phyloP scores from a whole-genome alignment of 345 rosid genomes.

The Rhizophora apiculata region DNA sequence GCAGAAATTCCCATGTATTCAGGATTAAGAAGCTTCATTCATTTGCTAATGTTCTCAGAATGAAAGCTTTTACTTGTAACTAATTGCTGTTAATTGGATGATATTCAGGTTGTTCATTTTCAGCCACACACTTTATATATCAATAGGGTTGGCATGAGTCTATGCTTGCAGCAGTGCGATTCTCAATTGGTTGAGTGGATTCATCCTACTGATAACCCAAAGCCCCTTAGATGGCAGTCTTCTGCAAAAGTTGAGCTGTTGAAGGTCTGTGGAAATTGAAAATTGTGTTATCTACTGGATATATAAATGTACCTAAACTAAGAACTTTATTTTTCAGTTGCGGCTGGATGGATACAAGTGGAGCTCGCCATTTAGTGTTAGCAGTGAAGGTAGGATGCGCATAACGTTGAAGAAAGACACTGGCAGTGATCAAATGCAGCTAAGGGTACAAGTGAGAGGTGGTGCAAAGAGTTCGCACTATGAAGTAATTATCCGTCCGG shows the following conservation, averaged over 20 bases:
- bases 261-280: slow-evolving; percentile 50
- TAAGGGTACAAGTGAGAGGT: slow-evolving; percentile 81
- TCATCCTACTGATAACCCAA: slow-evolving; percentile 84
- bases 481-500: slow-evolving; percentile 87
- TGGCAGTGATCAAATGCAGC: slow-evolving; percentile 50
- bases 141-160: slow-evolving; percentile 69
- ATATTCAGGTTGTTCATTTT: slow-evolving; percentile 79
- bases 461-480: slow-evolving; percentile 85
- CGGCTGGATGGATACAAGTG: slow-evolving; percentile 71
- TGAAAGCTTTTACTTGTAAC: slow-evolving; percentile 3
- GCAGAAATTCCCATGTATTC: background rate
- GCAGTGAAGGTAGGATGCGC: slow-evolving; percentile 75
- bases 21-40: background rate
- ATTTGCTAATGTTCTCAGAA: slow-evolving; percentile 15
- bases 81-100: slow-evolving; percentile 22
- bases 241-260: slow-evolving; percentile 58
- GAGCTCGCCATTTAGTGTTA: slow-evolving; percentile 85
- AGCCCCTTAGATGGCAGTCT: slow-evolving; percentile 73
- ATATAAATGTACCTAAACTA: slow-evolving; percentile 3
- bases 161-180: slow-evolving; percentile 87
- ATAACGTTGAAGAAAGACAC: slow-evolving; percentile 51
- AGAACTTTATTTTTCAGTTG: slow-evolving; percentile 46
- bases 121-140: slow-evolving; percentile 84
- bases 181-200: slow-evolving; percentile 73
- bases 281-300: slow-evolving; percentile 1